phyloP scores from a whole-genome alignment of 768 basidiomycete genomes.

The Amanita muscaria region DNA sequence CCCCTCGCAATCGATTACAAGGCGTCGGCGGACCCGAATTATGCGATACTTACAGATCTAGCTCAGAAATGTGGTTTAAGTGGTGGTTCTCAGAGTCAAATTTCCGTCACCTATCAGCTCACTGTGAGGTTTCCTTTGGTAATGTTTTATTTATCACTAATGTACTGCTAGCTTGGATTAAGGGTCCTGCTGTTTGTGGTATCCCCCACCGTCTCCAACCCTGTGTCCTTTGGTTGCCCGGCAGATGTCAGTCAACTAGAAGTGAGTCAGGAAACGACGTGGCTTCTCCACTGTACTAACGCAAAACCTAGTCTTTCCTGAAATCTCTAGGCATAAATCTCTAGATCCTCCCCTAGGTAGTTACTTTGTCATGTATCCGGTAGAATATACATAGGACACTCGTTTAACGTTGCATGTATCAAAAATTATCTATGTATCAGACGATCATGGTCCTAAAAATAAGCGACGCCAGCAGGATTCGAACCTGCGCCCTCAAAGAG shows the following conservation, averaged over 20 bases:
- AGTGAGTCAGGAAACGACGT: conserved; percentile 3
- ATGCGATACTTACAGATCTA: conserved; percentile 50
- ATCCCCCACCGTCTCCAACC: conserved; percentile 55
- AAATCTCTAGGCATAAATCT: conserved; percentile 2
- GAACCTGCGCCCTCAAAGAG: conserved; percentile 52
- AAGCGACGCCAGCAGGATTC: conserved; percentile 50
- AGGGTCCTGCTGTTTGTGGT: conserved; percentile 57
- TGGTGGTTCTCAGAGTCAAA: conserved; percentile 34
- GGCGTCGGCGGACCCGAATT: conserved; percentile 40
- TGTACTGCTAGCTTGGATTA: conserved; percentile 43
- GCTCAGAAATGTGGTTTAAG: conserved; percentile 50
- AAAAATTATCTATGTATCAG: background rate
- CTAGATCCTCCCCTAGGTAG: too few relatives aligned
- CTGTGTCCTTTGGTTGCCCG: conserved; percentile 59
- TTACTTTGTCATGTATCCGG: background rate
- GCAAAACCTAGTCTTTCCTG: conserved; percentile 1
- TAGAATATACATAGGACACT: background rate
- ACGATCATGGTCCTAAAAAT: background rate
- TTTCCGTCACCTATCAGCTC: conserved; percentile 59
- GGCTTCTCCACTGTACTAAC: conserved; percentile 1
- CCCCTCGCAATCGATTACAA: conserved; percentile 66
- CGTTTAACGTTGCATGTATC: background rate
- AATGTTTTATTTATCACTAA: conserved; percentile 1
- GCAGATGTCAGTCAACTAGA: conserved; percentile 22
- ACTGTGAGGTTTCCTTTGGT: conserved; percentile 34